Percentiles rank a stretch among this genome's conserved stretches.
phyloP scores from a whole-genome alignment of 805 yeast species.

The Candida piceae region DNA sequence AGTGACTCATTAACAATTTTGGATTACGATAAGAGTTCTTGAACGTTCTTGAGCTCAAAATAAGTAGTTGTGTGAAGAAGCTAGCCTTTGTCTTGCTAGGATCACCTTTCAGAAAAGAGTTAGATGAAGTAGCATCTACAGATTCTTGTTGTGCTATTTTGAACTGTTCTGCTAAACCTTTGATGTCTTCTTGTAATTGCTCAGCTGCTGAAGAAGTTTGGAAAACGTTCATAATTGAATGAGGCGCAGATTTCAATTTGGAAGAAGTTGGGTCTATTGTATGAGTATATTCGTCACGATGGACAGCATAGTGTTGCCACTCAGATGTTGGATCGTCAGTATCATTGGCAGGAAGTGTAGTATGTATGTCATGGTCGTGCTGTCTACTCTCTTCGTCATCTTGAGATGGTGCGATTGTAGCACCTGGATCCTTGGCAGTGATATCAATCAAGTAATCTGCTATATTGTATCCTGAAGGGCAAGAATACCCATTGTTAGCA shows the following conservation, averaged over 20 bases:
- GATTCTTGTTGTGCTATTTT: constrained; percentile 8
- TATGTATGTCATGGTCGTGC: constrained; percentile 28
- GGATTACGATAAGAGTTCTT: constrained; percentile 93
- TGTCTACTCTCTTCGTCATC: constrained; percentile 13
- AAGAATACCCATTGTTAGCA: constrained; percentile 64
- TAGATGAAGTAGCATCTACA: constrained; percentile 8
- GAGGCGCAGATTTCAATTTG: constrained; percentile 4
- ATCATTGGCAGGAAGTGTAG: constrained; percentile 18
- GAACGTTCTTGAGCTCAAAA: constrained; percentile 81
- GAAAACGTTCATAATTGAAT: constrained; percentile 19
- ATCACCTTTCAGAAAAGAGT: constrained; percentile 26
- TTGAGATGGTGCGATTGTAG: background rate
- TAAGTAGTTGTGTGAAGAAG: constrained; percentile 58
- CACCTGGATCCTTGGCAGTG: constrained; percentile 47
- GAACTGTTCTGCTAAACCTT: constrained; percentile 14
- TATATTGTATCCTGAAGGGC: constrained; percentile 87
- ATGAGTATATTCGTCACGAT: constrained; percentile 60
- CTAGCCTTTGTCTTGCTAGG: constrained; percentile 46
- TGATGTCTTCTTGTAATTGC: constrained; percentile 37
- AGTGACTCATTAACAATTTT: constrained; percentile 77
- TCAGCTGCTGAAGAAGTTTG: constrained; percentile 33
- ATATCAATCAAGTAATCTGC: constrained; percentile 93
- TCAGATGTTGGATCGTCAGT: constrained; percentile 61
- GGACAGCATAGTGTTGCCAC: constrained; percentile 84
- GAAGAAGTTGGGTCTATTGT: constrained; percentile 2